A percentile compares a stretch with the other conserved stretches of the same genome.
Evolutionary conservation across 2,329 filamentous ascomycete species (phyloP).

Genomic region (Colletotrichum destructivum): DNA sequence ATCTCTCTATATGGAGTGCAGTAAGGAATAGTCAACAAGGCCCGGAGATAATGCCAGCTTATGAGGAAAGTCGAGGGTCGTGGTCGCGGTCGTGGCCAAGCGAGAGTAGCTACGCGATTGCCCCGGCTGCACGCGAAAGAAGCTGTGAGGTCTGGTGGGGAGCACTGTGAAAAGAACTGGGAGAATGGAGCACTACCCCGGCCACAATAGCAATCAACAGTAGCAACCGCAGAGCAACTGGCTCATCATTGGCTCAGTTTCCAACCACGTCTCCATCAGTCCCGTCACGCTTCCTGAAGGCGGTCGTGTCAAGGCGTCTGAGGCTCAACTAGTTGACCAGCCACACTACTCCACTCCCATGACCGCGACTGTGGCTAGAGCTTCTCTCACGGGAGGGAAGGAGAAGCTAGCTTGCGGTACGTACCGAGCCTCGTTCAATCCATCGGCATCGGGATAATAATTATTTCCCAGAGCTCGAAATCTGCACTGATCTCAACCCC

Average conservation of each 20-base stretch:
- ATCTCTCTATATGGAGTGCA: constrained; percentile 3
- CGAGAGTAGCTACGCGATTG: constrained; percentile 41
- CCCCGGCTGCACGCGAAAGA: constrained; percentile 37
- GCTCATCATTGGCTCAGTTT: constrained; percentile 58
- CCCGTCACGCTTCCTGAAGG: constrained; percentile 21
- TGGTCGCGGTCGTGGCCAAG: constrained; percentile 13
- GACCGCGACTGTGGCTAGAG: constrained; percentile 26
- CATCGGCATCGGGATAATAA: constrained; percentile 36
- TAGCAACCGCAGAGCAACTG: constrained; percentile 72
- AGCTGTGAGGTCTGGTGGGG: constrained; percentile 4
- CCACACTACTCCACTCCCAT: not conserved
- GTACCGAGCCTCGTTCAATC: constrained; percentile 3
- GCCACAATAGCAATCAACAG: constrained; percentile 60
- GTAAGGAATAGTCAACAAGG: not conserved
- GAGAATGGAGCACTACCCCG: constrained; percentile 23
- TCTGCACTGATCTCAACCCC: constrained; percentile 27
- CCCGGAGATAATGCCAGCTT: constrained; percentile 30
- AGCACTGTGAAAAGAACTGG: constrained; percentile 27
- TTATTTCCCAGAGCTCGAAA: constrained; percentile 39
- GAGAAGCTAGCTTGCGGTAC: not conserved
- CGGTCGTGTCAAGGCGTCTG: constrained; percentile 29
- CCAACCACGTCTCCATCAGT: constrained; percentile 6
- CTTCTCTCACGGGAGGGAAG: not conserved
- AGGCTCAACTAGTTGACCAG: not conserved
- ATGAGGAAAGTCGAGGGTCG: constrained; percentile 20